Base-by-base conservation (phyloP, 805 yeast species). In the Pichia phayaonensis region DNA sequence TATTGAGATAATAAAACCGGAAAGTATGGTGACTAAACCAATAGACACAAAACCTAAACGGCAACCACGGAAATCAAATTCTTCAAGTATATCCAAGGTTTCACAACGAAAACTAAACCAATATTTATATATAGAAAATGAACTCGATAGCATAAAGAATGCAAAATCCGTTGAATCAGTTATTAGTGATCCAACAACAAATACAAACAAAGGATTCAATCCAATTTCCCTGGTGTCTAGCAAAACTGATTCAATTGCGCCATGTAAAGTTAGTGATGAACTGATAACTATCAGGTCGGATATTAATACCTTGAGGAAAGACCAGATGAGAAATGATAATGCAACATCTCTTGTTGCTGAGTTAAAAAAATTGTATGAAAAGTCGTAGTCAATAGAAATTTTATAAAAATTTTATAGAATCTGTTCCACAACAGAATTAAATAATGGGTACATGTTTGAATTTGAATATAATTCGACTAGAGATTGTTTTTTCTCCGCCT, bases 341-440 rank as follows among this genome's bases (percentile, higher is more conserved):
- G 40, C 21, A 12, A 38, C 15, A 6, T 21, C 27, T 11, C 38
- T 50, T 8, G 46, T 50, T 8, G 47, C 43, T 29, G 50, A 43
- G 26, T 40, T 50, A n/a, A 50, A 50, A 31, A 50, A 50, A 47
- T 27, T 50, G 18, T 50, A 50, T 34, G 47, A 40, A 8, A 44
- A 31, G 3, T 29, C 12, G 34, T 29, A 24, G 27, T 5, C 8
- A 29, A 34, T 12, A 39, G 11, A 39, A 39, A 2, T 3, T 1
- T 24, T 23, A 16, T n/a, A 4, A 10, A 24, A 24, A 12, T 16
- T 34, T 34, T 60, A 60, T 22, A 73, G 46, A 1, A 74, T 59
- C 43, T 67, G 68, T 12, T 64, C 59, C 20, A 78, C 70, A n/a
- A 84, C 76, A 2, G 60, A 64, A 18, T 64, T 65, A 56, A 80